Evolutionary conservation across 2,329 filamentous ascomycete genomes (phyloP).

Genomic region (Trichoderma breve): DNA sequence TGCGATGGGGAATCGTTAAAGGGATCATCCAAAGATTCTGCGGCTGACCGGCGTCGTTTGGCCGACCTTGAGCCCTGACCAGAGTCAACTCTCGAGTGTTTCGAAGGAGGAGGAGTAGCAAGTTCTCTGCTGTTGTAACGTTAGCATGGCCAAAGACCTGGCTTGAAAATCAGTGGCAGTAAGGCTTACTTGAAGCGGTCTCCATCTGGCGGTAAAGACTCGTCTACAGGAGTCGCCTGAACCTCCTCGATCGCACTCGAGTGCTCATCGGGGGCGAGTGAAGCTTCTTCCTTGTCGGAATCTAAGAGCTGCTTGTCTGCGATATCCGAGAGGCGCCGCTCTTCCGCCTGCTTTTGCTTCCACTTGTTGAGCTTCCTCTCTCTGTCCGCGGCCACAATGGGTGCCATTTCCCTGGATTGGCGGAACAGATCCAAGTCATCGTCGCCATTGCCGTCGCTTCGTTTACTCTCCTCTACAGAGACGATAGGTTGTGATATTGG

Average conservation of each 20-base stretch:
- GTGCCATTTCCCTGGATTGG: conserved; percentile 50
- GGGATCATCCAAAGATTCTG: conserved; percentile 20
- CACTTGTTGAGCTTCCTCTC: conserved; percentile 32
- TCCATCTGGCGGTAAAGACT: conserved; percentile 20
- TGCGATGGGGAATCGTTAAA: conserved; percentile 28
- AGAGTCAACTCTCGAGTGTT: conserved; percentile 34
- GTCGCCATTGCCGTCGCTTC: conserved; percentile 26
- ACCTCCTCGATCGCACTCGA: neutral
- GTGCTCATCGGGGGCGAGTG: conserved; percentile 15
- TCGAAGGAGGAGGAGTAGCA: conserved; percentile 40
- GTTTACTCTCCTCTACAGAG: neutral
- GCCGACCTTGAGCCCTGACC: conserved; percentile 22
- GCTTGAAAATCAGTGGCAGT: neutral
- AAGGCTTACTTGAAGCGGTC: conserved; percentile 25
- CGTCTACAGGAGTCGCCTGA: conserved; percentile 16
- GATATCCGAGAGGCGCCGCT: conserved; percentile 19
- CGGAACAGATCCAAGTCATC: conserved; percentile 49
- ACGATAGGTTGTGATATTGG: conserved; percentile 26
- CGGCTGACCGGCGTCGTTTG: conserved; percentile 22
- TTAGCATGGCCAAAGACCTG: conserved; percentile 20
- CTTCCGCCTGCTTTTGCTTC: conserved; percentile 28
- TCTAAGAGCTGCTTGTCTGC: conserved; percentile 27
- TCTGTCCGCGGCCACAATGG: conserved; percentile 42
- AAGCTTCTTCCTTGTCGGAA: conserved; percentile 23
- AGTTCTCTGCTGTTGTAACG: conserved; percentile 29